Conservation (phyloP, 2,329 filamentous ascomycete genomes). For the Alternaria sp. region DNA sequence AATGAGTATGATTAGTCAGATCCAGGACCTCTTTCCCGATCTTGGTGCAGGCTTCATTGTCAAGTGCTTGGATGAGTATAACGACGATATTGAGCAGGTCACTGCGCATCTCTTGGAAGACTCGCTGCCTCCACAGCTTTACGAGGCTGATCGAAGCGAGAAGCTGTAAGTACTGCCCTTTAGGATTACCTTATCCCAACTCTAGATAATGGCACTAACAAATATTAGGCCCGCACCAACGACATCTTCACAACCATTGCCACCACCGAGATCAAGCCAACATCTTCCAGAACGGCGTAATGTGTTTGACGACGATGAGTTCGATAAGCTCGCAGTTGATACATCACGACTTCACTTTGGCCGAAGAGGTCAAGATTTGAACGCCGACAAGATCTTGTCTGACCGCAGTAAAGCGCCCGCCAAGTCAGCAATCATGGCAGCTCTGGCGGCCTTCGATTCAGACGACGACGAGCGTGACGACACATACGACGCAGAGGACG, state of each 20-base stretch:
- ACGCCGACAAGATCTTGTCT: constrained; percentile 75
- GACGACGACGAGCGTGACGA: constrained; percentile 98
- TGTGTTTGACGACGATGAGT: constrained; percentile 77
- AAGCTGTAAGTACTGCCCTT: constrained; percentile 58
- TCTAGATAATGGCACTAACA: constrained; percentile 21
- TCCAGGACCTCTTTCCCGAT: constrained; percentile 94
- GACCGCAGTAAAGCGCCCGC: constrained; percentile 71
- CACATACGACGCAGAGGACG: constrained; percentile 91
- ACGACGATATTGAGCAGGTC: constrained; percentile 78
- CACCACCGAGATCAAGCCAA: constrained; percentile 68
- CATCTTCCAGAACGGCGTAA: constrained; percentile 69
- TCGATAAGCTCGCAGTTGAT: constrained; percentile 73
- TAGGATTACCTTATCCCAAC: background rate
- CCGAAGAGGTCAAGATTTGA: constrained; percentile 69
- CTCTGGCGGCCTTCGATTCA: constrained; percentile 85
- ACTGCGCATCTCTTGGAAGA: constrained; percentile 83
- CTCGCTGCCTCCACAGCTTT: constrained; percentile 74
- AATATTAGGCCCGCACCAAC: constrained; percentile 28
- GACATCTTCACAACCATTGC: constrained; percentile 40
- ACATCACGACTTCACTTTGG: constrained; percentile 79
- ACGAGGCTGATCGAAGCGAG: constrained; percentile 69
- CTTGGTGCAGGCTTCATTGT: constrained; percentile 84
- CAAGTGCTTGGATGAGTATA: constrained; percentile 80
- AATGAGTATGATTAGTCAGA: constrained; percentile 83
- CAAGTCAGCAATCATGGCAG: constrained; percentile 87